Conservation (phyloP, 2,329 filamentous ascomycete genomes). For the Trichoderma sp. region DNA sequence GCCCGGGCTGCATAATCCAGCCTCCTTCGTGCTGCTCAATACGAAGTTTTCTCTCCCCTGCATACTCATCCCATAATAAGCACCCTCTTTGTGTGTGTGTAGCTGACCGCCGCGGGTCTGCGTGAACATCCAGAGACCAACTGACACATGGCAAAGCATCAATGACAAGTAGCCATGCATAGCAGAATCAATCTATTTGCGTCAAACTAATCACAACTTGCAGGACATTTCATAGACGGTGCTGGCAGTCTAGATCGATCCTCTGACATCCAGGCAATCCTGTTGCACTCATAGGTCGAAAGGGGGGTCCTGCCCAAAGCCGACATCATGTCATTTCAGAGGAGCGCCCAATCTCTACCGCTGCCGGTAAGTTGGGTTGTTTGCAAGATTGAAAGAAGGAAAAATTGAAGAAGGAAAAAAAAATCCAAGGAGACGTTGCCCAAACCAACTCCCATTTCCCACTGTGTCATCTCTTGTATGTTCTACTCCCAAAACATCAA, state of each 20-base stretch:
- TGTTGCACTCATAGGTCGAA: background rate
- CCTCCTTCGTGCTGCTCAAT: background rate
- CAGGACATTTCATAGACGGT: slow-evolving; percentile 4
- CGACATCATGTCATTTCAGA: background rate
- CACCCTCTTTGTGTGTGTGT: background rate
- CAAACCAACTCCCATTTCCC: background rate
- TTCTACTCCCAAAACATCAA: slow-evolving; percentile 7
- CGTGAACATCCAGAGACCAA: background rate
- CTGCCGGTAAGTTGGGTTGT: background rate
- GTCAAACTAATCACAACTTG: slow-evolving; percentile 2
- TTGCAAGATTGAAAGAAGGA: background rate
- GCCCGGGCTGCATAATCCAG: slow-evolving; percentile 3
- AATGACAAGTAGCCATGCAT: slow-evolving; percentile 8
- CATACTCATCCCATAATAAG: background rate
- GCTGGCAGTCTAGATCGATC: slow-evolving; percentile 4
- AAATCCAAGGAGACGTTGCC: background rate
- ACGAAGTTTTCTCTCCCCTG: background rate
- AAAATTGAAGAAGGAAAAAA: background rate
- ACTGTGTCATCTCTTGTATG: background rate
- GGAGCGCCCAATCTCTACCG: background rate
- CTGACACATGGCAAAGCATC: slow-evolving; percentile 13
- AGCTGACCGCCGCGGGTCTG: background rate
- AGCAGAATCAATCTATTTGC: slow-evolving; percentile 8
- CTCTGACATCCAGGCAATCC: background rate
- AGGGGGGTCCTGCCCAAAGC: background rate